Conservation (phyloP, 805 yeast species). For the Kluyveromyces aestuarii region DNA sequence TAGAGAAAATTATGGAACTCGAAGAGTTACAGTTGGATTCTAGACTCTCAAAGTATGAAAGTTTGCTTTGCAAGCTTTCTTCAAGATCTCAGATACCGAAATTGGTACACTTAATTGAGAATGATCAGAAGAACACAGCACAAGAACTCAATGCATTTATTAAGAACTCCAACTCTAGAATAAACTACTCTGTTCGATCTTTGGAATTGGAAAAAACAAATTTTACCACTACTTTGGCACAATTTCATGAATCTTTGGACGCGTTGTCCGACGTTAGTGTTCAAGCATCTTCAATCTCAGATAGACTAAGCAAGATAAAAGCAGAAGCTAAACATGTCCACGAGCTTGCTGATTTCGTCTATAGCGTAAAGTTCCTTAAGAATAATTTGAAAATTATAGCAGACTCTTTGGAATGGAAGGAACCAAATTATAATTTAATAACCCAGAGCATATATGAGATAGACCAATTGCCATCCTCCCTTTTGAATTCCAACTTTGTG, state of each 20-base stretch:
- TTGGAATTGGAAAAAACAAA: constrained; percentile 55
- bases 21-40: constrained; percentile 13
- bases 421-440: constrained; percentile 63
- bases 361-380: constrained; percentile 56
- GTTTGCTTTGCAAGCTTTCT: constrained; percentile 19
- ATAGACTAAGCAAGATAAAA: constrained; percentile 60
- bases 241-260: constrained; percentile 46
- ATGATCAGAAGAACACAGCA: constrained; percentile 12
- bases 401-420: constrained; percentile 51
- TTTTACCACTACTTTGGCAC: constrained; percentile 48
- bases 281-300: constrained; percentile 58
- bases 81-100: constrained; percentile 24
- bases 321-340: constrained; percentile 57
- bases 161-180: constrained; percentile 13
- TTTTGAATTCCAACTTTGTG: constrained; percentile 61
- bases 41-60: constrained; percentile 21
- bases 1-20: not conserved
- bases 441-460: constrained; percentile 56
- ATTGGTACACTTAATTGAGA: constrained; percentile 13
- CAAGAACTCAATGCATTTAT: constrained; percentile 13
- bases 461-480: constrained; percentile 41
- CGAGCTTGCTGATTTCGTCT: constrained; percentile 54
- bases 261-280: constrained; percentile 53
- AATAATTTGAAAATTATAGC: constrained; percentile 54
- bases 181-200: constrained; percentile 28